Evolutionary conservation across 805 yeast species (phyloP), one percentile per base, ranked within the genome.

Genomic region (Schizosaccharomyces lindneri): DNA sequence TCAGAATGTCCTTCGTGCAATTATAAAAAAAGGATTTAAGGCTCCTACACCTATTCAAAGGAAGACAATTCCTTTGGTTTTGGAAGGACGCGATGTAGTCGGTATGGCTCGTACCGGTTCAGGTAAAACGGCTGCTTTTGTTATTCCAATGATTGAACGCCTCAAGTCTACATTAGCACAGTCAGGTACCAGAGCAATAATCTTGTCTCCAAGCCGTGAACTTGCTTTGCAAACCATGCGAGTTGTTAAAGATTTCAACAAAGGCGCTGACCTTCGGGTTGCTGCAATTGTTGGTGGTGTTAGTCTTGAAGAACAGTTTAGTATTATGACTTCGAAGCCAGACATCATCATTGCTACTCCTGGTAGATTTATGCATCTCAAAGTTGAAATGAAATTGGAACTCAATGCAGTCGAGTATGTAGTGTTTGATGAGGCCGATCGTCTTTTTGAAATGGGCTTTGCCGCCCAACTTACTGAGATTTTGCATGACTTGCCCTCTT

Each of bases 21-120:
- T 93, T 62, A 69, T 79, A 62, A 82, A 81, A 64, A 89, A 87
- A 69, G 99, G 99, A 0, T 93, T 82, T 74, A 84, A 81, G 66
- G 93, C 85, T 66, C 99, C 99, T 15, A 93, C 99, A 0, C 99
- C 99, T 1, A 93, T 93, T 71, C 99, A 93, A 73, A 78, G 98
- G 65, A 93, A 90, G 70, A 84, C 98, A 2, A 86, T 93, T 63
- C 98, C 98, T 0, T 75, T 88, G 62, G 83, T 93, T 63, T 75
- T 93, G 74, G 87, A 85, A 59, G 84, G 81, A 62, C 78, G 94
- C 69, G 98, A 93, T 73, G 95, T 93, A 55, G 98, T 93, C 17
- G 99, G 97, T 70, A 93, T 93, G 99, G 99, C 99, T 17, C 79
- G 99, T 69, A 93, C 99, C 0, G 99, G 99, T 68, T 86, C 95